Evolutionary conservation across 345 rosid genomes (phyloP).

Genomic region (Microcos paniculata): DNA sequence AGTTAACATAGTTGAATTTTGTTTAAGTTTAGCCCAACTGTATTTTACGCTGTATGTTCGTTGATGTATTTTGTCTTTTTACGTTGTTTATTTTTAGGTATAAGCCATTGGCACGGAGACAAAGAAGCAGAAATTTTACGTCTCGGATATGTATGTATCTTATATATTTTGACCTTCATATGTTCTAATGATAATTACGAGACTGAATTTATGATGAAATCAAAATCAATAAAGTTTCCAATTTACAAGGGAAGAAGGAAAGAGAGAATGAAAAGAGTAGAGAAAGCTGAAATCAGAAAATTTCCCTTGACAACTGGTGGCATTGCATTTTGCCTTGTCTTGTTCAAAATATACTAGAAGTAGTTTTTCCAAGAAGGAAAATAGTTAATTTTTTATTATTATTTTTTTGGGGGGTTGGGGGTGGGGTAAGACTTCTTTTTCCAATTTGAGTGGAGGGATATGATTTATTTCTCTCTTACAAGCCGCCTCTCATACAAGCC

Average conservation of each 20-base stretch:
- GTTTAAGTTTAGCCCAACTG: not conserved
- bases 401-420: too few relatives aligned
- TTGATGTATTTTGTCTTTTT: not conserved
- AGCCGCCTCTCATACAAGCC: not conserved
- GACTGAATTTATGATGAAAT: not conserved
- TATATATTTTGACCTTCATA: conserved; percentile 3
- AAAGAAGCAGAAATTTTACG: conserved; percentile 81
- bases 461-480: not conserved
- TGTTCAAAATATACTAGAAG: not conserved
- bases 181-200: not conserved
- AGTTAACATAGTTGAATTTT: not conserved
- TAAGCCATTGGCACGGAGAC: conserved; percentile 62
- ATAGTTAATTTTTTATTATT: too few relatives aligned
- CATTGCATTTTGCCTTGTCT: not conserved
- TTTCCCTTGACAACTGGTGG: not conserved
- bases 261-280: not conserved
- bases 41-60: not conserved
- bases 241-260: not conserved
- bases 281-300: not conserved
- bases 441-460: not conserved
- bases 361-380: not conserved
- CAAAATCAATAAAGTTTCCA: not conserved
- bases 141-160: conserved; percentile 74
- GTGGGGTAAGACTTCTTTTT: too few relatives aligned
- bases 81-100: conserved; percentile 48